Conservation (phyloP, 352 stramenopile genomes). For the Phytophthora pseudosyringae region DNA sequence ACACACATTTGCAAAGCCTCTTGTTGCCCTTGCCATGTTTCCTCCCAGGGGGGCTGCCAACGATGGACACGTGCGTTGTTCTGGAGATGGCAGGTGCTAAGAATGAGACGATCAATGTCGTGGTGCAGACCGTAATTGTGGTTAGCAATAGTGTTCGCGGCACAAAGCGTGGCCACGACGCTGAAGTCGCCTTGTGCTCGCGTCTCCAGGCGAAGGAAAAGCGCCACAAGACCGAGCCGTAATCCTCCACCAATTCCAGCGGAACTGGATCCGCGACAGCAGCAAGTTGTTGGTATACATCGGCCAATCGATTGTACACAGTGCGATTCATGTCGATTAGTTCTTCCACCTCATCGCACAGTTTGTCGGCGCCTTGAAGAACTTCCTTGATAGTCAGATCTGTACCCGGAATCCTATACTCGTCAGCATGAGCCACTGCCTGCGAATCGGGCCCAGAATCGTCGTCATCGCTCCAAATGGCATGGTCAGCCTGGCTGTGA, state of each 20-base stretch:
- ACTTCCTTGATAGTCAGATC: background rate
- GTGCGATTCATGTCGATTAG: background rate
- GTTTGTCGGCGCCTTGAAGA: background rate
- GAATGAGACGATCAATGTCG: slow-evolving; percentile 18
- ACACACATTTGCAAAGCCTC: background rate
- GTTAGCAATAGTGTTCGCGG: slow-evolving; percentile 8
- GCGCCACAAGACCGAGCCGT: background rate
- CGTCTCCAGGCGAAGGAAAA: background rate
- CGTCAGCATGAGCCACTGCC: background rate
- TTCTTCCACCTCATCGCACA: background rate
- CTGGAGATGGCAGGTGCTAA: background rate
- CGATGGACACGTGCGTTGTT: slow-evolving; percentile 1
- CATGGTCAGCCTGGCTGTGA: background rate
- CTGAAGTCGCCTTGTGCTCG: background rate
- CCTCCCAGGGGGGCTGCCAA: slow-evolving; percentile 6
- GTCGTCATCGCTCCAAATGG: slow-evolving; percentile 9
- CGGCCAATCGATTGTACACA: background rate
- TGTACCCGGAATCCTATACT: background rate
- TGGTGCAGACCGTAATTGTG: slow-evolving; percentile 19
- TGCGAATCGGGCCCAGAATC: background rate
- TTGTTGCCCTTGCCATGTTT: background rate
- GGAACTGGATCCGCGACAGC: background rate
- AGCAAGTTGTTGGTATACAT: slow-evolving; percentile 1
- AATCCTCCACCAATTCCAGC: slow-evolving; percentile 2
- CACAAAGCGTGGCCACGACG: slow-evolving; percentile 3